These are phyloP conservation scores for Pseudoturritis turrita DNA, from an alignment of 345 rosid genomes.

Conservation along the genomic window DNA sequence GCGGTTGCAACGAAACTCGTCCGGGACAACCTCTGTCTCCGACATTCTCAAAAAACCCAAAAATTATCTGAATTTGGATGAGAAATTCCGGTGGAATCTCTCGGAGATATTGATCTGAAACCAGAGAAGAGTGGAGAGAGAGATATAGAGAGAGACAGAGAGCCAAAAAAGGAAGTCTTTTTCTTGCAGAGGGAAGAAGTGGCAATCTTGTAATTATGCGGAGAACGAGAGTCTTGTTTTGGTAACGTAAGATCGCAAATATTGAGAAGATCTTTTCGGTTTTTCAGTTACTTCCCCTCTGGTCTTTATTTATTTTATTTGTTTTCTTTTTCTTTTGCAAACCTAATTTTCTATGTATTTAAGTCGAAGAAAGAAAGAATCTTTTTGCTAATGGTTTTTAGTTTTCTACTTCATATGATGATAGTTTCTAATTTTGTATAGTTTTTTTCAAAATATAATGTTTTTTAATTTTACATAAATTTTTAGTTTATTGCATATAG, in stretches of 20 bases:
- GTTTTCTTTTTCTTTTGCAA: background rate
- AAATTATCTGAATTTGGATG: slow-evolving; percentile 3
- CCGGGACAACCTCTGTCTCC: slow-evolving; percentile 54
- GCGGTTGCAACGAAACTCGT: slow-evolving; percentile 81
- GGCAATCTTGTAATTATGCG: slow-evolving; percentile 4
- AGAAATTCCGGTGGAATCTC: background rate
- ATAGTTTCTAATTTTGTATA: background rate
- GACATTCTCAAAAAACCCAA: slow-evolving; percentile 32
- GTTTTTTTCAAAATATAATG: background rate
- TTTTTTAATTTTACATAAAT: background rate
- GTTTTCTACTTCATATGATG: background rate
- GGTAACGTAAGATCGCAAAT: slow-evolving; percentile 18
- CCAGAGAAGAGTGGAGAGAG: slow-evolving; percentile 10
- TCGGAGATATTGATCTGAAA: slow-evolving; percentile 6
- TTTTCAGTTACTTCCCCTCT: slow-evolving; percentile 9
- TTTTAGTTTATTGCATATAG: background rate
- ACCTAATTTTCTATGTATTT: background rate
- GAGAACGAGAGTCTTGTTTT: slow-evolving; percentile 24
- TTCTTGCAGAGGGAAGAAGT: slow-evolving; percentile 18
- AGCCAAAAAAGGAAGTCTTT: background rate
- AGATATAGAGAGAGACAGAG: background rate
- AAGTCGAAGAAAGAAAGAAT: background rate
- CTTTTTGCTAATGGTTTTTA: background rate
- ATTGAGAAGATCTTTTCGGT: slow-evolving; percentile 23
- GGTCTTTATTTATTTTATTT: background rate